Evolutionary conservation across 73 alveolate species (phyloP), one percentile per base, ranked within the genome.

Genomic region (Effrenium voratum): DNA sequence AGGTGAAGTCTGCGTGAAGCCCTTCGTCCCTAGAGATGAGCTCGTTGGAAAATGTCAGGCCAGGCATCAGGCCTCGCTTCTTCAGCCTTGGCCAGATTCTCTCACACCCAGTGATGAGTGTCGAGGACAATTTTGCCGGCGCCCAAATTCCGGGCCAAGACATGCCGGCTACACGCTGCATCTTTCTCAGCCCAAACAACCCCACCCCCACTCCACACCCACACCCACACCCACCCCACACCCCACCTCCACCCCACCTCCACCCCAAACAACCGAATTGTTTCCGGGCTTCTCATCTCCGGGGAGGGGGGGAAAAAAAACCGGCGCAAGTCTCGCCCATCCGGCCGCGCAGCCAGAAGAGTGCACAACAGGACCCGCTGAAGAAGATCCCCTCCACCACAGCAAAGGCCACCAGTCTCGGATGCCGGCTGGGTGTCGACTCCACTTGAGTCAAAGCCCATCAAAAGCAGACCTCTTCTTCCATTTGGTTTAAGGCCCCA

Each of bases 331-430:
- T 12, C 26, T 19, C 26, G 8, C 63, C 19, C 8, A 8, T 8
- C 19, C 63, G 8, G 63, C 8, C 73, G 63, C 63, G 63, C 82
- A 99, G 99, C 99, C 99, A 99, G 99, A 99, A 99, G 84, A 99
- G 99, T 59, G 99, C 99, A 91, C 99, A 99, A 99, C 99, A 99
- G 79, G 99, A 99, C 90, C 99, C 99, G 52, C 99, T 99, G 99
- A 99, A 99, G 99, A 99, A 99, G 77, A 99, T 99, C 57, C 99
- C 99, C 98, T 99, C 99, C 66, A 99, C 99, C 5, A 99, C 99
- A n/a, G 99, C 99, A 73, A 99, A 99, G 73, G 99, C 99, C 73
- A 99, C 99, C 49, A 99, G 99, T n/a, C n/a, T n/a, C n/a, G n/a
- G n/a, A n/a, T n/a, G n/a, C n/a, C n/a, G n/a, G n/a, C n/a, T n/a